Evolutionary conservation across 257 asterid species (phyloP).

Genomic region (Jacaranda copaia): DNA sequence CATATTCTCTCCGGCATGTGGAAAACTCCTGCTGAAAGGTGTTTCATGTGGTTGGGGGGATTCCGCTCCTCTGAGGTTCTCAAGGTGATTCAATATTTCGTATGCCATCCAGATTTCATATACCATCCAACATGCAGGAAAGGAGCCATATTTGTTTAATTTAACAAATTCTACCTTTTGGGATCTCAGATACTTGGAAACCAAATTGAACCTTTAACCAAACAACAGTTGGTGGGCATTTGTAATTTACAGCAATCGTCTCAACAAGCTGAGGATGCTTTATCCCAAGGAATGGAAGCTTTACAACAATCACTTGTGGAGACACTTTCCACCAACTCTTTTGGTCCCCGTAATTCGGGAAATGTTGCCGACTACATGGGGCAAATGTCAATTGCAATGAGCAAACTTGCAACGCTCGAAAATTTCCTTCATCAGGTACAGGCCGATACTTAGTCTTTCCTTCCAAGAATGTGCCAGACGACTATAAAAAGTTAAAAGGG

Average conservation of each 20-base stretch:
- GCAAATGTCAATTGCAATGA: slow-evolving; percentile 87
- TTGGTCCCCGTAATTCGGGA: slow-evolving; percentile 52
- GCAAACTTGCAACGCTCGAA: slow-evolving; percentile 72
- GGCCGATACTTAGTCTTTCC: neutral
- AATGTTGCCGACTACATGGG: slow-evolving; percentile 86
- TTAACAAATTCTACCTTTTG: neutral
- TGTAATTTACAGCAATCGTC: slow-evolving; percentile 86
- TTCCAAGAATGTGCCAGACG: neutral
- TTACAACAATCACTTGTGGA: slow-evolving; percentile 79
- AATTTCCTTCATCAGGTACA: slow-evolving; percentile 79
- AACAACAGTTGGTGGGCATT: slow-evolving; percentile 78
- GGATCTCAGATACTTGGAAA: slow-evolving; percentile 70
- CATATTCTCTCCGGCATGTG: slow-evolving; percentile 97
- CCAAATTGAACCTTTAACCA: slow-evolving; percentile 84
- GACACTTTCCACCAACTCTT: slow-evolving; percentile 69
- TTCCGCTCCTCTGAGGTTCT: slow-evolving; percentile 90
- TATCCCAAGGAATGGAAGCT: slow-evolving; percentile 98
- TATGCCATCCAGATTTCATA: neutral
- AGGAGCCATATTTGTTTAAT: neutral
- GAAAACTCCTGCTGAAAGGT: slow-evolving; percentile 91
- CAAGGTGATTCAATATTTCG: slow-evolving; percentile 53
- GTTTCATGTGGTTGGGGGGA: slow-evolving; percentile 99
- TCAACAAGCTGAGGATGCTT: slow-evolving; percentile 94
- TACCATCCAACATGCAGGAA: too few relatives aligned
- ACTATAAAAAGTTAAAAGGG: neutral